Percentiles rank a stretch among this genome's conserved stretches.
Conservation (phyloP, 352 stramenopile genomes). For the Pythium aristosporum region DNA sequence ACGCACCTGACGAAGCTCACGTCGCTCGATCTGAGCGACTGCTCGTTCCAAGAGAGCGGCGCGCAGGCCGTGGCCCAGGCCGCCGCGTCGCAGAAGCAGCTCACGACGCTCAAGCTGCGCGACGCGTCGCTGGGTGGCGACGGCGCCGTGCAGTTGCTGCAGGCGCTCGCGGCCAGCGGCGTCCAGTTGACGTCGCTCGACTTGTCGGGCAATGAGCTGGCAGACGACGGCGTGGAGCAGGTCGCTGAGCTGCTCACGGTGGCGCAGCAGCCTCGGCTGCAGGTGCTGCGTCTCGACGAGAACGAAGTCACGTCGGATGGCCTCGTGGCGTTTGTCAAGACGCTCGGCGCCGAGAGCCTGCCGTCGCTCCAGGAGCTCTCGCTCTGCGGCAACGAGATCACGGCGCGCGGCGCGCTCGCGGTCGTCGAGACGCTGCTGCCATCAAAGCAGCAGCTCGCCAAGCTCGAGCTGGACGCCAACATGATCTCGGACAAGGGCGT, state of each 20-base stretch:
- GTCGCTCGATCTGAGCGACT: constrained; percentile 92
- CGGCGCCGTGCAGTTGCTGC: constrained; percentile 64
- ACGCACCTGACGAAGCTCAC: constrained; percentile 48
- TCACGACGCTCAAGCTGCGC: constrained; percentile 86
- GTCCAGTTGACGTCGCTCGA: constrained; percentile 81
- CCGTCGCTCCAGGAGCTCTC: constrained; percentile 51
- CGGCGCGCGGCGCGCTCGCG: constrained; percentile 61
- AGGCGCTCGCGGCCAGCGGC: constrained; percentile 58
- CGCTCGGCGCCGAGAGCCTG: constrained; percentile 32
- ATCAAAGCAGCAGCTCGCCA: constrained; percentile 38
- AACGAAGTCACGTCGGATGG: constrained; percentile 78
- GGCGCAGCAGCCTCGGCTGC: constrained; percentile 38
- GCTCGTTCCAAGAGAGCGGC: constrained; percentile 86
- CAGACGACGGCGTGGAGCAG: constrained; percentile 58
- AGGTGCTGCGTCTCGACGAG: constrained; percentile 74
- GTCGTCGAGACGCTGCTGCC: constrained; percentile 47
- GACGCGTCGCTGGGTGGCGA: constrained; percentile 87
- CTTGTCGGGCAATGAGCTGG: constrained; percentile 89
- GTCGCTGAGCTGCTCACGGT: constrained; percentile 61
- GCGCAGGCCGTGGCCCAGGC: constrained; percentile 64
- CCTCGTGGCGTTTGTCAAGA: constrained; percentile 35
- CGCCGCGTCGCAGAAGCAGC: constrained; percentile 55
- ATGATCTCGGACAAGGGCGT: constrained; percentile 75
- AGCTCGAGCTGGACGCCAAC: constrained; percentile 68
- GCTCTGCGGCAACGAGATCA: constrained; percentile 75